Percentiles rank a stretch among this genome's conserved stretches.
Evolutionary conservation across 306 rosid genomes (phyloP).

Genomic region (Cucumis melo): DNA sequence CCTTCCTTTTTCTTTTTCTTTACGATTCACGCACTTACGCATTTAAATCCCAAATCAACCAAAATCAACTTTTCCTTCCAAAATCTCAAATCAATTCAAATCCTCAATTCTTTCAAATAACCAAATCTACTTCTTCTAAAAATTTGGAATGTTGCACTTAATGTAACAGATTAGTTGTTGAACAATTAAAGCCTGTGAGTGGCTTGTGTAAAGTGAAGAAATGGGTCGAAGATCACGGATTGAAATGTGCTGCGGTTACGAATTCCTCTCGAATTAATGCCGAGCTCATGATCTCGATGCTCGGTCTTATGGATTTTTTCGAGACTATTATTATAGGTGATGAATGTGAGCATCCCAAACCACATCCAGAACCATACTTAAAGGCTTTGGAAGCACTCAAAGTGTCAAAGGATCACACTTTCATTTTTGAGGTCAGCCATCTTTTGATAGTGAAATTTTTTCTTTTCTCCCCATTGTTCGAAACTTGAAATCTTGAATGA

Average conservation of each 20-base stretch:
- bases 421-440: conserved; percentile 65
- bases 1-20: no score
- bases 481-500: background rate
- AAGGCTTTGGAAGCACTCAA: conserved; percentile 74
- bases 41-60: no score
- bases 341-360: conserved; percentile 84
- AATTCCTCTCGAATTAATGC: conserved; percentile 85
- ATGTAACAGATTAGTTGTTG: conserved; percentile 47
- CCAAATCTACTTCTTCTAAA: no score
- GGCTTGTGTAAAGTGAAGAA: conserved; percentile 64
- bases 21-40: no score
- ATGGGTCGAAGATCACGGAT: conserved; percentile 64
- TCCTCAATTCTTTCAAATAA: no score
- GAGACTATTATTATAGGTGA: conserved; percentile 54
- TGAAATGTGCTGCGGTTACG: conserved; percentile 91
- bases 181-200: conserved; percentile 51
- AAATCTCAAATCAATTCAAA: no score
- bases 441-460: background rate
- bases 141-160: background rate
- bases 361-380: conserved; percentile 81
- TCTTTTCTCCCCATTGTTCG: background rate
- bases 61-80: no score
- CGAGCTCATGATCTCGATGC: conserved; percentile 59
- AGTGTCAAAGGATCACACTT: conserved; percentile 73
- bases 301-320: conserved; percentile 76